Evolutionary conservation across 2,329 filamentous ascomycete genomes (phyloP).

Genomic region (Fonsecaea multimorphosa): DNA sequence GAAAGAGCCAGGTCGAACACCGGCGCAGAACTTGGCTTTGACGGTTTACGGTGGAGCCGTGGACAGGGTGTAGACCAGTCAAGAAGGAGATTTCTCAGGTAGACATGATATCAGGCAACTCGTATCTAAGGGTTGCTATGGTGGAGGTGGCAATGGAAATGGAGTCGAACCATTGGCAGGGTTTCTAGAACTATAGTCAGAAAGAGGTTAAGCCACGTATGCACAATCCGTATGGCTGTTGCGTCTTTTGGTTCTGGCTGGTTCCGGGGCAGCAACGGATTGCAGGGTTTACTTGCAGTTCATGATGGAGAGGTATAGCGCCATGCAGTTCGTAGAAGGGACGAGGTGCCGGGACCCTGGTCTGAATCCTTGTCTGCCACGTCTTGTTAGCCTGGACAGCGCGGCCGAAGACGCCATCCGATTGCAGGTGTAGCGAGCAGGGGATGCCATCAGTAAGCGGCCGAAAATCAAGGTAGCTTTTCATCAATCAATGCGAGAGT

Average conservation of each 20-base stretch:
- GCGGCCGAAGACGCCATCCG: not conserved
- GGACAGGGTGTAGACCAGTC: not conserved
- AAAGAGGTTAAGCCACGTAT: constrained; percentile 21
- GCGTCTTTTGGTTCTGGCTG: not conserved
- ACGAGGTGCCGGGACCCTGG: not conserved
- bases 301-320: not conserved
- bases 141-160: not conserved
- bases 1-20: not conserved
- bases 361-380: not conserved
- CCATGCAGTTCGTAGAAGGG: not conserved
- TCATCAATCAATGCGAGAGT: not conserved
- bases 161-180: constrained; percentile 14
- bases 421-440: constrained; percentile 2
- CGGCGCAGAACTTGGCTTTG: not conserved
- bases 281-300: not conserved
- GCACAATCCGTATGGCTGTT: constrained; percentile 28
- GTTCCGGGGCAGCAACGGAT: not conserved
- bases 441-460: not conserved
- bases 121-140: constrained; percentile 7
- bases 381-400: not conserved
- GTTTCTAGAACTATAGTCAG: constrained; percentile 12
- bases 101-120: constrained; percentile 1
- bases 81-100: not conserved
- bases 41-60: not conserved
- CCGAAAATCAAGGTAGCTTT: not conserved